Percentiles rank a stretch among this genome's conserved stretches.
phyloP scores from a whole-genome alignment of 305 asterid genomes.

The Striga hermonthica region DNA sequence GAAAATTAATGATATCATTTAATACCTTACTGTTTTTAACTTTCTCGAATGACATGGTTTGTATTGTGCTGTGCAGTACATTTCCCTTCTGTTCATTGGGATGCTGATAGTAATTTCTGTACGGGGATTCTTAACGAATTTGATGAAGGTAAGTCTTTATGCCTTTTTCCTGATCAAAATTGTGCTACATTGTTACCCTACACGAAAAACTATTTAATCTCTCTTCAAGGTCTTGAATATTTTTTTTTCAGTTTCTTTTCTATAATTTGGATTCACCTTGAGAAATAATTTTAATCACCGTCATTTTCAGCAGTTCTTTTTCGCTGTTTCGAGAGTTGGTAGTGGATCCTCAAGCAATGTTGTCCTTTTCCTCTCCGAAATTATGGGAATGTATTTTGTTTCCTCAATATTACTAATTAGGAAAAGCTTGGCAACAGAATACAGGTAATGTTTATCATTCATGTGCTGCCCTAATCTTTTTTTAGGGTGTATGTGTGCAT shows the following conservation, averaged over 20 bases:
- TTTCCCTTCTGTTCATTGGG: conserved; percentile 92
- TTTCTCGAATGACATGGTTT: conserved; percentile 21
- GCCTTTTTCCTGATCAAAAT: conserved; percentile 17
- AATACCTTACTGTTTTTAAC: too few species aligned
- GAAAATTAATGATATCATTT: too few species aligned
- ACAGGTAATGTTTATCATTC: conserved; percentile 49
- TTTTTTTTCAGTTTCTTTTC: background rate
- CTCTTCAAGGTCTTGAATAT: background rate
- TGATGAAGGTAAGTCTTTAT: conserved; percentile 72
- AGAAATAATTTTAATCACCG: conserved; percentile 1
- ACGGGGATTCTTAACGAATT: conserved; percentile 82
- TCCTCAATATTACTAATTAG: conserved; percentile 89
- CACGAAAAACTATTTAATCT: conserved; percentile 12
- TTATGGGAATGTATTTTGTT: conserved; percentile 97
- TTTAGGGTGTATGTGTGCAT: conserved; percentile 5
- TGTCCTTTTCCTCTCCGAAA: conserved; percentile 95
- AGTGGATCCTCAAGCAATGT: conserved; percentile 98
- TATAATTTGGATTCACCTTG: background rate
- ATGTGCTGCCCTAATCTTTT: background rate
- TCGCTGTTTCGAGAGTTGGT: conserved; percentile 97
- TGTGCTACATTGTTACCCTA: conserved; percentile 14
- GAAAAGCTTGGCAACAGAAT: conserved; percentile 95
- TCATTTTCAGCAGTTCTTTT: conserved; percentile 69
- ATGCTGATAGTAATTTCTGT: conserved; percentile 91
- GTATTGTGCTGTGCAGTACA: conserved; percentile 58